Evolutionary conservation across 192 early-diverging fungal genomes (phyloP), one percentile per base, ranked within the genome.

Genomic region (Neocallimastix lanati): DNA sequence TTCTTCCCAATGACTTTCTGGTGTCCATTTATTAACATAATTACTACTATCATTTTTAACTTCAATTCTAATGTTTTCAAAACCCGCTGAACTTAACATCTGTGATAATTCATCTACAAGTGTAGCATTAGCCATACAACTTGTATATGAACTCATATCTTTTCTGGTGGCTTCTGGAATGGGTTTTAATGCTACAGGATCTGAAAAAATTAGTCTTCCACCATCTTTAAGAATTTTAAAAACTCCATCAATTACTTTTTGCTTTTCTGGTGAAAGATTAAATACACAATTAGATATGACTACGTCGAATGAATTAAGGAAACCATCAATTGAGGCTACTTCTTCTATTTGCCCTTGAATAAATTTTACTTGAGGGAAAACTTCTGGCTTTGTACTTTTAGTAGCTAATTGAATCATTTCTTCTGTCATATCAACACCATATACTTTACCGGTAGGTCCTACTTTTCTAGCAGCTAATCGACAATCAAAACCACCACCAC

Each of bases 191-290:
- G n/a, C n/a, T n/a, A n/a, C n/a, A n/a, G n/a, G n/a, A n/a, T 87
- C 86, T 58, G 76, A 79, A 28, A 87, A 87, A 29, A 85, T 79
- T 40, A 87, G 80, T 83, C 85, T 85, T 76, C 86, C 78, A 25
- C 86, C 86, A 12, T 76, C 77, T 29, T 79, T 79, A 25, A 87
- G 82, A 6, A 80, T 77, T 35, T 80, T 82, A 79, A 80, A 85
- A 28, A 85, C 86, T 78, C 86, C 77, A n/a, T 29, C 77, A 78
- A 87, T 80, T 13, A 87, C 84, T 36, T 82, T 78, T 76, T 83
- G 79, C 82, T 87, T 85, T 80, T 87, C 82, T 76, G 84, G 86
- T 77, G 83, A 87, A 81, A 87, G 82, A n/a, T 87, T 87, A 36
- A 87, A 80, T 7, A 80, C 86, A 81, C 78, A 80, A 82, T 87